Evolutionary conservation across 352 stramenopile genomes (phyloP).

Genomic region (Pythium chondricola): DNA sequence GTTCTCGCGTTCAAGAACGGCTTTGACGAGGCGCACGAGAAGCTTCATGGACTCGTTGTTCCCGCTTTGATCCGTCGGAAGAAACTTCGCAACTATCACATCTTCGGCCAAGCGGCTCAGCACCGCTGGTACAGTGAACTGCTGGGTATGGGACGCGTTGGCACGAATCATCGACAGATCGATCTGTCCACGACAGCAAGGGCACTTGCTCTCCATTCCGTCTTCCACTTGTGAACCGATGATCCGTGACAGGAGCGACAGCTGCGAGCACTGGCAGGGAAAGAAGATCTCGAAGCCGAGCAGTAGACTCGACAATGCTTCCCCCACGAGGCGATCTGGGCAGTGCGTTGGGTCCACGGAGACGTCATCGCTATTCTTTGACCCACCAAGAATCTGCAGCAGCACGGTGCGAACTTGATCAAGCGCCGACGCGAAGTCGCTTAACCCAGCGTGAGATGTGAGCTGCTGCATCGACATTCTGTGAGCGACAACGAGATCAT

Average conservation of each 20-base stretch:
- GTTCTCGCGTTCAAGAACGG: constrained; percentile 3
- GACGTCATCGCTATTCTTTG: no score
- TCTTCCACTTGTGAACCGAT: no score
- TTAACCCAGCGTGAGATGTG: background rate
- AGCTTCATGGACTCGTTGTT: background rate
- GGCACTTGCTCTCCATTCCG: no score
- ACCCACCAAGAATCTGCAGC: background rate
- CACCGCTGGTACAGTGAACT: constrained; percentile 43
- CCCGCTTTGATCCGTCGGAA: constrained; percentile 15
- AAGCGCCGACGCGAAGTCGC: background rate
- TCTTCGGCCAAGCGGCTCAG: constrained; percentile 70
- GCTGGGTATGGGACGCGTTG: constrained; percentile 18
- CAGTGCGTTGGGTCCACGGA: background rate
- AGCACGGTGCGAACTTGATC: background rate
- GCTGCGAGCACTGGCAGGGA: constrained; percentile 60
- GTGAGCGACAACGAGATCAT: constrained; percentile 29
- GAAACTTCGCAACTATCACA: constrained; percentile 31
- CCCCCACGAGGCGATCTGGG: background rate
- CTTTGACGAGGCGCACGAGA: background rate
- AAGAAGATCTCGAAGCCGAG: constrained; percentile 87
- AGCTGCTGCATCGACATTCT: no score
- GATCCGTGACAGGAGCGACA: constrained; percentile 46
- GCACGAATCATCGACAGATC: constrained; percentile 7
- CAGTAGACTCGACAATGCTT: constrained; percentile 62
- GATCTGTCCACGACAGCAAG: no score